phyloP scores from a whole-genome alignment of 805 yeast genomes.

The Starmera amethionina region DNA sequence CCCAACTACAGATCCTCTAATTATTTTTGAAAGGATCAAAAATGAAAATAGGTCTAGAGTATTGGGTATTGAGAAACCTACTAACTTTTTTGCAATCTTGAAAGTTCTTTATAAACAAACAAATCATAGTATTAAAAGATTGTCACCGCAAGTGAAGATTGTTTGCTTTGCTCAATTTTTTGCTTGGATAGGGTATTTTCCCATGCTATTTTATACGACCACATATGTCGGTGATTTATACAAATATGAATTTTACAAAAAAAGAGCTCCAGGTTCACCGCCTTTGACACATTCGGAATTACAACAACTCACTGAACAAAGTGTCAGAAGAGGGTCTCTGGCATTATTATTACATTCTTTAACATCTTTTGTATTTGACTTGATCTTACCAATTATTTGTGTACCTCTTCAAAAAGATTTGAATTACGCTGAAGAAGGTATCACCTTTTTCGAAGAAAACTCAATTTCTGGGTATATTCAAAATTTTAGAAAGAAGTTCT shows the following conservation, averaged over 20 bases:
- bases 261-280: constrained; percentile 25
- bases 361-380: constrained; percentile 33
- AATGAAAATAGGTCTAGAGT: constrained; percentile 22
- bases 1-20: constrained; percentile 32
- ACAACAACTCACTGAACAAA: constrained; percentile 30
- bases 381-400: constrained; percentile 34
- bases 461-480: constrained; percentile 3
- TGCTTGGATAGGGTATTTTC: constrained; percentile 65
- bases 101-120: constrained; percentile 24
- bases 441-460: background rate
- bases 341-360: constrained; percentile 42
- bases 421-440: constrained; percentile 3
- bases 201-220: constrained; percentile 54
- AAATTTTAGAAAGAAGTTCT: constrained; percentile 4
- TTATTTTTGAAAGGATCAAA: constrained; percentile 27
- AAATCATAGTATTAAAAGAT: constrained; percentile 21
- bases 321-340: constrained; percentile 41
- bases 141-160: constrained; percentile 41
- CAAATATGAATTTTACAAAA: constrained; percentile 24
- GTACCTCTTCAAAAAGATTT: constrained; percentile 19
- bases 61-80: constrained; percentile 25
- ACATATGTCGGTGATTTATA: constrained; percentile 56
- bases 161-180: constrained; percentile 50
- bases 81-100: constrained; percentile 8
- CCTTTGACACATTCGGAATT: constrained; percentile 28